Percentiles rank a stretch among this genome's conserved stretches.
Evolutionary conservation across 2,329 filamentous ascomycete species (phyloP).

Genomic region (Colletotrichum trifolii): DNA sequence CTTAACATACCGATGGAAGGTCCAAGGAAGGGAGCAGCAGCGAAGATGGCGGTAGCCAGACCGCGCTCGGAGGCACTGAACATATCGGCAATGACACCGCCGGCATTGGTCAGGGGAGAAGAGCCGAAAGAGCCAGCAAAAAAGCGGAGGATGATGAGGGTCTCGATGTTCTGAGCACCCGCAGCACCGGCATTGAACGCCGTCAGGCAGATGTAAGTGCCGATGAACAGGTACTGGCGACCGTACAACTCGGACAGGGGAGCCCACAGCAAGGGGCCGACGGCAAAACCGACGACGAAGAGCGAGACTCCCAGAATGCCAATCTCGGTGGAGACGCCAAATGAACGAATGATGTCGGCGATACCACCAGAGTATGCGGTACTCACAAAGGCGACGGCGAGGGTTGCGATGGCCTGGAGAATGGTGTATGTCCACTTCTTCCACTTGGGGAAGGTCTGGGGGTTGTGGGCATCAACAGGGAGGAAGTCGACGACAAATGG

Average conservation of each 20-base stretch:
- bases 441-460: conserved; percentile 62
- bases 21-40: conserved; percentile 73
- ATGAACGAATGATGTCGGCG: conserved; percentile 61
- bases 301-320: conserved; percentile 59
- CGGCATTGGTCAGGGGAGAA: conserved; percentile 70
- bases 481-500: conserved; percentile 74
- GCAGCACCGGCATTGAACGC: conserved; percentile 71
- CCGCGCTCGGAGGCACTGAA: conserved; percentile 64
- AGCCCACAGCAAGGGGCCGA: conserved; percentile 74
- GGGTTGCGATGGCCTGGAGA: conserved; percentile 69
- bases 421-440: conserved; percentile 74
- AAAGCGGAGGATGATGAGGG: conserved; percentile 71
- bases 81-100: conserved; percentile 72
- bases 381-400: conserved; percentile 73
- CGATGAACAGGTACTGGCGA: conserved; percentile 67
- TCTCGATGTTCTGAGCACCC: conserved; percentile 66
- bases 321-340: conserved; percentile 57
- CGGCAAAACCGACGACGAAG: conserved; percentile 59
- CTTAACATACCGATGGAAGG: conserved; percentile 68
- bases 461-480: conserved; percentile 71
- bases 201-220: conserved; percentile 66
- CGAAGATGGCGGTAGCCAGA: conserved; percentile 71
- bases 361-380: conserved; percentile 69
- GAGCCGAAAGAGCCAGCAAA: conserved; percentile 72
- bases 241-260: conserved; percentile 73